A percentile compares a stretch with the other conserved stretches of the same genome.
Evolutionary conservation across 148 eudicot species (phyloP).

Genomic region (Nepenthes gracilis): DNA sequence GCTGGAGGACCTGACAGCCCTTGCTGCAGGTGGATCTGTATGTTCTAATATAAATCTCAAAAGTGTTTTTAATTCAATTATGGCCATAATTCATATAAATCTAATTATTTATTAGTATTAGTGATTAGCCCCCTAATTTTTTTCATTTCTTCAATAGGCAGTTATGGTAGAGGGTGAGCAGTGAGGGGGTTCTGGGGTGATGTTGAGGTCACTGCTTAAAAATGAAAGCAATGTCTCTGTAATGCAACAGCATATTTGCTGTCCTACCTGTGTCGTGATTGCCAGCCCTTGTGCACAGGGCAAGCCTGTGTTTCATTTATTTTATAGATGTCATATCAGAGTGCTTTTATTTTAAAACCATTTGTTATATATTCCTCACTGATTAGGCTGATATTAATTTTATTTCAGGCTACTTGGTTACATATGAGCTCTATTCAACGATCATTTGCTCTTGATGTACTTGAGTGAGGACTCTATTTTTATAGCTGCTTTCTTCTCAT

Average conservation of each 20-base stretch:
- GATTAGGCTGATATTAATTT: not conserved
- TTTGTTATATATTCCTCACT: conserved; percentile 4
- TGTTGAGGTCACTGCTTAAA: too few species aligned
- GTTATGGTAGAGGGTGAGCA: not conserved
- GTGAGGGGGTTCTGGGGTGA: too few species aligned
- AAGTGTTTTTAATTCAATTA: too few species aligned
- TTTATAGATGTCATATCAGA: too few species aligned
- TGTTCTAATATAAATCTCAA: conserved; percentile 30
- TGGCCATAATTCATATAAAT: too few species aligned
- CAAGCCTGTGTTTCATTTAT: too few species aligned
- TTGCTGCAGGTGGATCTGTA: conserved; percentile 99
- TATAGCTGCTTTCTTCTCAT: conserved; percentile 5
- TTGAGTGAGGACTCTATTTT: conserved; percentile 63
- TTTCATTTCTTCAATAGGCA: not conserved
- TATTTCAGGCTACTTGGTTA: conserved; percentile 78
- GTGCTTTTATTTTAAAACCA: not conserved
- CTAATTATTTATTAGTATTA: not conserved
- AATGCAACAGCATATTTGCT: too few species aligned
- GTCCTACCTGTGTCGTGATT: too few species aligned
- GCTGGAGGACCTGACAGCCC: conserved; percentile 98
- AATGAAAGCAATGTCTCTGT: too few species aligned
- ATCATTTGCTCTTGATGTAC: conserved; percentile 92
- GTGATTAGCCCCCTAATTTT: too few species aligned
- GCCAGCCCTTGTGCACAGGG: too few species aligned
- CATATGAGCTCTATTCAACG: conserved; percentile 65